Evolutionary conservation across 73 alveolate genomes (phyloP).

Genomic region (Paramecium biaurelia): DNA sequence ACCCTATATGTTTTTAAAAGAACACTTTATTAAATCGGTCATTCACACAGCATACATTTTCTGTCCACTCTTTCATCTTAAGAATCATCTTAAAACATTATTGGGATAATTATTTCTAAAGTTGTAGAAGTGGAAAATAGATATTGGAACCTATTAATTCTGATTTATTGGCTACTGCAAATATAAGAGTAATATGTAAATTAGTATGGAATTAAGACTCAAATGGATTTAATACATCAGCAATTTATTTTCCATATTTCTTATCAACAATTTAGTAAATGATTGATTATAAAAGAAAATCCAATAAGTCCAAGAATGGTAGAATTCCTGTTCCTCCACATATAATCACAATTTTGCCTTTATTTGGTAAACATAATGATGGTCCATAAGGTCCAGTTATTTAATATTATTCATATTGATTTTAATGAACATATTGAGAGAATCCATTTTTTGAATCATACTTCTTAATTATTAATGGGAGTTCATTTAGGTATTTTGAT

Average conservation of each 20-base stretch:
- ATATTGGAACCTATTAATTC: neutral
- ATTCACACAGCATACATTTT: neutral
- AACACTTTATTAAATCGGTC: neutral
- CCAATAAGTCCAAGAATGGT: conserved; percentile 57
- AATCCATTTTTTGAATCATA: conserved; percentile 18
- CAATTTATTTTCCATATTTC: neutral
- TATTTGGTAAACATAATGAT: neutral
- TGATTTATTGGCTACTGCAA: neutral
- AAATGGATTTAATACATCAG: neutral
- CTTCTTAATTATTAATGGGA: neutral
- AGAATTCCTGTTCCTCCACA: conserved; percentile 65
- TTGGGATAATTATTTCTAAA: neutral
- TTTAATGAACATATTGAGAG: conserved; percentile 10
- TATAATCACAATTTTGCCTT: conserved; percentile 47
- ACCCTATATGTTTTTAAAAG: neutral
- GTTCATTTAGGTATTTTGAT: neutral
- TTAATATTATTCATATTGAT: neutral
- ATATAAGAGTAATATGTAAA: neutral
- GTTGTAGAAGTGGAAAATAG: neutral
- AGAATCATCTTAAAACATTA: neutral
- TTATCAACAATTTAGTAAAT: neutral
- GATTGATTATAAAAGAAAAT: neutral
- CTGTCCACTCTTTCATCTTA: neutral
- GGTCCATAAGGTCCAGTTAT: conserved; percentile 29
- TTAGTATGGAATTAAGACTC: neutral